These are phyloP conservation scores for Claviceps capensis DNA, from an alignment of 2,329 filamentous ascomycete genomes.

Conservation along the genomic window DNA sequence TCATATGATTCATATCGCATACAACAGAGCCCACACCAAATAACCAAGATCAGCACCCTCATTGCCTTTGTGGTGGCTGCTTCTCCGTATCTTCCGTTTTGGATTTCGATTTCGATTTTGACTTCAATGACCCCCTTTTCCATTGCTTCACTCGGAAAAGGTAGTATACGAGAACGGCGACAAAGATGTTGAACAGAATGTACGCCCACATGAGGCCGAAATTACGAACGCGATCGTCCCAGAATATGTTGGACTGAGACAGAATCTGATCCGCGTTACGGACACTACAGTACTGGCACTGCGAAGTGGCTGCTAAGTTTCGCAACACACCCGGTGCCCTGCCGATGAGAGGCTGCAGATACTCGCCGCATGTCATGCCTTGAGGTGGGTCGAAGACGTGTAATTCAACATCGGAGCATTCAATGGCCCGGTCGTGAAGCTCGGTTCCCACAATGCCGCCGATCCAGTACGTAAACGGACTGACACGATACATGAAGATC, in stretches of 20 bases:
- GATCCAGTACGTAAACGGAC: slow-evolving; percentile 56
- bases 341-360: slow-evolving; percentile 43
- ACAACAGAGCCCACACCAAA: too few species aligned
- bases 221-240: slow-evolving; percentile 49
- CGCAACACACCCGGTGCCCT: slow-evolving; percentile 43
- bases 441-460: slow-evolving; percentile 53
- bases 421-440: slow-evolving; percentile 39
- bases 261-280: slow-evolving; percentile 48
- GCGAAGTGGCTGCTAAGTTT: slow-evolving; percentile 39
- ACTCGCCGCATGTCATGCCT: slow-evolving; percentile 48
- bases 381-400: slow-evolving; percentile 51
- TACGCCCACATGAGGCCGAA: slow-evolving; percentile 58
- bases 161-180: slow-evolving; percentile 49
- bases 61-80: not conserved
- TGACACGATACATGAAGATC: slow-evolving; percentile 60
- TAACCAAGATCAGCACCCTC: too few species aligned
- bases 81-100: not conserved
- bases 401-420: slow-evolving; percentile 41
- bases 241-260: slow-evolving; percentile 31
- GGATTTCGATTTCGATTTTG: not conserved
- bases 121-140: slow-evolving; percentile 6
- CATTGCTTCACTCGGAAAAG: slow-evolving; percentile 38
- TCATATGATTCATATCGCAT: too few species aligned
- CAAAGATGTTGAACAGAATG: slow-evolving; percentile 47
- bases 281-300: slow-evolving; percentile 56